Evolutionary conservation across 169 alveolate species (phyloP), one percentile per base, ranked within the genome.

Genomic region (Plasmodium coatneyi): DNA sequence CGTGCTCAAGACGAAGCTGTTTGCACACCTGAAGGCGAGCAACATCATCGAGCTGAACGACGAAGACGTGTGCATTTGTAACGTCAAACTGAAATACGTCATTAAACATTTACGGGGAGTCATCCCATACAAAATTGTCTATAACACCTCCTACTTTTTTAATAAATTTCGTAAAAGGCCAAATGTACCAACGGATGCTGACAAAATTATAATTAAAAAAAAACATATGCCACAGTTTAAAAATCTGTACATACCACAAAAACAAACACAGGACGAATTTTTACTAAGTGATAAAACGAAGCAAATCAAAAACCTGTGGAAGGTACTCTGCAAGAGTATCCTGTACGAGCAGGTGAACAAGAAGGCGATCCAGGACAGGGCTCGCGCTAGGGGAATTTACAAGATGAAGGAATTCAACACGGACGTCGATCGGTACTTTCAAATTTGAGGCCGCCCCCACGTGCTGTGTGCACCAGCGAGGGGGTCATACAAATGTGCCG

Each of bases 301-400:
- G 80, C 93, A 86, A 86, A 86, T 86, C 36, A 86, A 86, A 86
- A 86, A 86, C 43, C n/a, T 86, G 46, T 86, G 93, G 93, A 86
- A 86, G 80, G 93, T 86, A 16, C 66, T 86, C 41, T 76, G 49
- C 80, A 86, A 86, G 80, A 86, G 93, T 86, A 43, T 86, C 39
- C 32, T 86, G 12, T 86, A 86, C 80, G 93, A 86, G 46, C 86
- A 76, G 43, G 80, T 22, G 28, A 86, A 86, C 80, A 52, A 74
- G 30, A 39, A 86, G 25, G 36, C 43, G n/a, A 5, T 54, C 22
- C 70, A 49, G 22, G n/a, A 86, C 32, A 46, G 80, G 70, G 80
- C 14, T 10, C 32, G 79, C 39, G 81, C 81, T 32, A 72, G 43
- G 25, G 39, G 32, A 9, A 86, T 86, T 74, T 86, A 86, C 82